These are phyloP conservation scores for Maudiozyma bulderi DNA, from an alignment of 805 yeast species.

Conservation along the genomic window DNA sequence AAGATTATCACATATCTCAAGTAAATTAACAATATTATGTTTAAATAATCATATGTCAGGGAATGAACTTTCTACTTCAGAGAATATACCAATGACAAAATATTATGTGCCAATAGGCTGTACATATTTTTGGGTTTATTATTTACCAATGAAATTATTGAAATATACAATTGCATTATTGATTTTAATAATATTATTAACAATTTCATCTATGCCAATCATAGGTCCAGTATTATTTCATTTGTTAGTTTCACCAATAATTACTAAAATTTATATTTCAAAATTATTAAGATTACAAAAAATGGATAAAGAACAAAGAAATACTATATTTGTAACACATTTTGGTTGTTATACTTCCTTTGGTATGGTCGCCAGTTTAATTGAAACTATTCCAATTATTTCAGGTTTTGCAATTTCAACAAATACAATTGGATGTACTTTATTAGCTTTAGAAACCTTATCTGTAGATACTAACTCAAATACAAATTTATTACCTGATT, in stretches of 20 bases:
- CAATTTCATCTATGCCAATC: constrained; percentile 22
- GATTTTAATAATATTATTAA: constrained; percentile 6
- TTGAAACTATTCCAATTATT: constrained; percentile 23
- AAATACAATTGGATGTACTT: constrained; percentile 19
- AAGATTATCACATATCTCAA: constrained; percentile 22
- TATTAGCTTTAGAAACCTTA: constrained; percentile 15
- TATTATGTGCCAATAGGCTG: constrained; percentile 22
- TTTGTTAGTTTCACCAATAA: constrained; percentile 20
- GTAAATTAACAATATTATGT: constrained; percentile 9
- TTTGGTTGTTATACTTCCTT: constrained; percentile 24
- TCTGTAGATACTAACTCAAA: neutral
- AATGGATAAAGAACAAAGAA: constrained; percentile 13
- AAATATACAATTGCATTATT: constrained; percentile 15
- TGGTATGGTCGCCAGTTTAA: constrained; percentile 22
- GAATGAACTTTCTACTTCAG: constrained; percentile 2
- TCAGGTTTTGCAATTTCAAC: constrained; percentile 20
- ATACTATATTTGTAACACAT: constrained; percentile 16
- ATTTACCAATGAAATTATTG: constrained; percentile 20
- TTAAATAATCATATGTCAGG: constrained; percentile 6
- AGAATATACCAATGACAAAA: constrained; percentile 13
- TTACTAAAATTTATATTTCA: constrained; percentile 23
- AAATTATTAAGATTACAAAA: constrained; percentile 17
- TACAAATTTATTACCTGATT: neutral
- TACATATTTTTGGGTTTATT: constrained; percentile 22
- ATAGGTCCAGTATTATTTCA: constrained; percentile 24